A percentile compares a stretch with the other conserved stretches of the same genome.
Evolutionary conservation across 2,329 filamentous ascomycete genomes (phyloP).

Genomic region (Cryphonectria carpinicola): DNA sequence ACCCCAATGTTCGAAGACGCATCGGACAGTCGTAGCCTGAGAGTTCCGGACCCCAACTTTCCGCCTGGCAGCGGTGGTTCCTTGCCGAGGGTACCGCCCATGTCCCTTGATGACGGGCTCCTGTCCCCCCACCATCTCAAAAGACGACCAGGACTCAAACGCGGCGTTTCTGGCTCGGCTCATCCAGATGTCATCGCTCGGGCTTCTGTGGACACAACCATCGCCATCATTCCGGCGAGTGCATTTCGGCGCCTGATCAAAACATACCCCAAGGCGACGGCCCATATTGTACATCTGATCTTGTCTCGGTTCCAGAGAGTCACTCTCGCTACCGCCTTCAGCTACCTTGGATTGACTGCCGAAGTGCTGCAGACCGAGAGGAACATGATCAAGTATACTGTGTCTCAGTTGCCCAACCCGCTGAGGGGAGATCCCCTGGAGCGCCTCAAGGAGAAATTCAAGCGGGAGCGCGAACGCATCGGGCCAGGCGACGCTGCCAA

Average conservation of each 20-base stretch:
- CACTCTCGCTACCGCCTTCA: constrained; percentile 91
- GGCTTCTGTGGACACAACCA: constrained; percentile 94
- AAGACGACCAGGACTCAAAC: constrained; percentile 47
- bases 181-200: constrained; percentile 98
- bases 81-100: constrained; percentile 70
- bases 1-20: constrained; percentile 45
- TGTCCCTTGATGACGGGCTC: constrained; percentile 66
- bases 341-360: constrained; percentile 87
- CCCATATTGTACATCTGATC: constrained; percentile 97
- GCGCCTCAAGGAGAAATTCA: constrained; percentile 91
- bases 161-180: constrained; percentile 69
- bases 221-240: constrained; percentile 96
- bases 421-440: constrained; percentile 81
- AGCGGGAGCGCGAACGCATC: constrained; percentile 78
- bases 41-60: constrained; percentile 36
- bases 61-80: constrained; percentile 40
- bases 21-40: constrained; percentile 25
- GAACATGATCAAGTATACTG: constrained; percentile 90
- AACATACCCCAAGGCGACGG: constrained; percentile 93
- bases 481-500: constrained; percentile 82
- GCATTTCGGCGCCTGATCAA: constrained; percentile 91
- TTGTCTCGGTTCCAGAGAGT: constrained; percentile 92
- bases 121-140: constrained; percentile 34
- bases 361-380: constrained; percentile 93
- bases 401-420: constrained; percentile 88